Evolutionary conservation across 768 basidiomycete genomes (phyloP), one percentile per base, ranked within the genome.

Genomic region (Mycena leptocephala): DNA sequence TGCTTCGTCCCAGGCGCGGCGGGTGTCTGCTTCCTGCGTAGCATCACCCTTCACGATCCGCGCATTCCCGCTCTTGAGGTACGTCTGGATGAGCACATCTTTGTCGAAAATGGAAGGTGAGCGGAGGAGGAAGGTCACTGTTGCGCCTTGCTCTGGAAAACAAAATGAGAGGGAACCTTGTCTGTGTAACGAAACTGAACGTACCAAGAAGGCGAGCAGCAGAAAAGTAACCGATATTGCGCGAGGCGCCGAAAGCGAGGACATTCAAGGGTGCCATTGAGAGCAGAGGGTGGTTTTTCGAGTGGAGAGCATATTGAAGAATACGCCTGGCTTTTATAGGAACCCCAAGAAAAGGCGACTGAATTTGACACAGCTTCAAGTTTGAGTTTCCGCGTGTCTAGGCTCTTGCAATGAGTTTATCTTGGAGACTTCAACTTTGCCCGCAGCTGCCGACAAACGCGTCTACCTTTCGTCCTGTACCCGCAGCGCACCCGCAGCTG

Each of bases 101-200:
- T 78, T 59, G 41, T 89, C 88, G 75, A 92, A 91, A 3, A 84
- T 84, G 11, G 79, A 72, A 0, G 84, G 77, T 24, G 82, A 84
- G 43, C 91, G 87, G 39, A 92, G 83, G 24, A 91, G 83, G 70
- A 90, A 90, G 0, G 90, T 91, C 0, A 91, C 88, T 5, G 85
- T 88, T 11, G 87, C 85, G 37, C 91, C 91, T 72, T 85, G 81
- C 33, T 72, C 68, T 70, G 41, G 32, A 22, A 7, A 22, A 56
- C 22, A 51, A 32, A 58, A 20, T 32, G 5, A 33, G 26, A 24
- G 10, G 2, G 26, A 18, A 22, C 6, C 26, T 20, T 1, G 10
- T 32, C 32, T 14, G 33, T 5, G 11, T 5, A 16, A 8, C 0
- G 30, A 6, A 16, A 20, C 10, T n/a, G 18, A 26, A 66, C 82